These are phyloP conservation scores for Hanseniaspora taiwanica DNA, from an alignment of 805 yeast genomes.

Conservation along the genomic window DNA sequence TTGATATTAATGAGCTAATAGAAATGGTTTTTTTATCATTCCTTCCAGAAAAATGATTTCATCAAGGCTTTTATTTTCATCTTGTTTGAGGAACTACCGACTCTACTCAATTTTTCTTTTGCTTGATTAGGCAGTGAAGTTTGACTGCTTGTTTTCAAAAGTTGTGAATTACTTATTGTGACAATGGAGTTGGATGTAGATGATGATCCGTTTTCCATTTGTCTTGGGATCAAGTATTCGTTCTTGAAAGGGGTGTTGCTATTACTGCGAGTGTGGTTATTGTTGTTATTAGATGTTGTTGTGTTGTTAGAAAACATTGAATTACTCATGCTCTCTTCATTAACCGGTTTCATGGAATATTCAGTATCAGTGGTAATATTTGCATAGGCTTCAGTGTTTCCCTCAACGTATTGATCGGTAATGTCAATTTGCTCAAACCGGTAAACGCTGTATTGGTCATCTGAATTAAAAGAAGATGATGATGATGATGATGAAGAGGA, in stretches of 20 bases:
- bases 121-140: not conserved
- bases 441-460: not conserved
- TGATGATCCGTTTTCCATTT: not conserved
- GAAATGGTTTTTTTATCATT: not conserved
- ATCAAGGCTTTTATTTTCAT: slow-evolving; percentile 1
- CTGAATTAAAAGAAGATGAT: not conserved
- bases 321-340: not conserved
- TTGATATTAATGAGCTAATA: not conserved
- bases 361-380: not conserved
- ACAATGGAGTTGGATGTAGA: not conserved
- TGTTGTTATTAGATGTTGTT: not conserved
- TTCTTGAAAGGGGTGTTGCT: too few species aligned
- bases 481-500: too few species aligned
- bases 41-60: not conserved
- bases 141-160: not conserved
- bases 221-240: not conserved
- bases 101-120: not conserved
- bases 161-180: not conserved
- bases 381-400: not conserved
- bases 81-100: not conserved
- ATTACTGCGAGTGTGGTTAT: not conserved
- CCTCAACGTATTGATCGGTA: not conserved
- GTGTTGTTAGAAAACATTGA: not conserved
- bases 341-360: not conserved
- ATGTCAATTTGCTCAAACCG: not conserved